Evolutionary conservation across 306 rosid genomes (phyloP).

Genomic region (Cucumis cinereus): DNA sequence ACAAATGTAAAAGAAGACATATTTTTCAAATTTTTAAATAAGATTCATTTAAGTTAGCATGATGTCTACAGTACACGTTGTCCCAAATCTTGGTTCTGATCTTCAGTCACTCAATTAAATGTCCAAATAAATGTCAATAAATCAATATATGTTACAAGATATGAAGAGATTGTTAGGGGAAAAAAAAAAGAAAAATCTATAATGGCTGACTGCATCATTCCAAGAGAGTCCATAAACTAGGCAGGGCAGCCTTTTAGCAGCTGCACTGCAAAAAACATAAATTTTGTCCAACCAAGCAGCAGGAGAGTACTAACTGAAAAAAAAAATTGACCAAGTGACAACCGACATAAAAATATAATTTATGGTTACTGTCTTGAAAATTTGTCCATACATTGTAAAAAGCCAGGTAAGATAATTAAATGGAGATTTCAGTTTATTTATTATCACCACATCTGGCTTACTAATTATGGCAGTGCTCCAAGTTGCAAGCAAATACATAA

Average conservation of each 20-base stretch:
- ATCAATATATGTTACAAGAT: neutral
- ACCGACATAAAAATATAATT: slow-evolving; percentile 5
- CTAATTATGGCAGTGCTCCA: slow-evolving; percentile 4
- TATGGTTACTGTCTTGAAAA: neutral
- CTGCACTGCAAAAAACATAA: slow-evolving; percentile 2
- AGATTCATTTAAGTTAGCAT: neutral
- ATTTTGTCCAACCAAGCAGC: neutral
- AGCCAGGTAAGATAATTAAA: neutral
- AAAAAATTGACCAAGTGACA: neutral
- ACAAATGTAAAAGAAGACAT: too few relatives aligned
- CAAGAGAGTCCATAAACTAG: neutral
- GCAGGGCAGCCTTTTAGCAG: slow-evolving; percentile 2
- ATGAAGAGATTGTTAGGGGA: neutral
- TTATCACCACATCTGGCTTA: slow-evolving; percentile 2
- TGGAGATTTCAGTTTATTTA: slow-evolving; percentile 3
- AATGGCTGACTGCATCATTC: neutral
- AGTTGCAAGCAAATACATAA: neutral
- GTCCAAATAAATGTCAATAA: neutral
- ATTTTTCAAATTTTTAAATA: neutral
- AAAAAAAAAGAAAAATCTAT: neutral
- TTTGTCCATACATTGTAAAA: slow-evolving; percentile 1
- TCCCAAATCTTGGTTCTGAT: neutral
- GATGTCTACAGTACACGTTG: neutral
- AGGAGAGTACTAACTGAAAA: neutral
- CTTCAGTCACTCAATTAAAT: neutral